Evolutionary conservation across 2,329 filamentous ascomycete genomes (phyloP).

Genomic region (Coniochaeta sp.): DNA sequence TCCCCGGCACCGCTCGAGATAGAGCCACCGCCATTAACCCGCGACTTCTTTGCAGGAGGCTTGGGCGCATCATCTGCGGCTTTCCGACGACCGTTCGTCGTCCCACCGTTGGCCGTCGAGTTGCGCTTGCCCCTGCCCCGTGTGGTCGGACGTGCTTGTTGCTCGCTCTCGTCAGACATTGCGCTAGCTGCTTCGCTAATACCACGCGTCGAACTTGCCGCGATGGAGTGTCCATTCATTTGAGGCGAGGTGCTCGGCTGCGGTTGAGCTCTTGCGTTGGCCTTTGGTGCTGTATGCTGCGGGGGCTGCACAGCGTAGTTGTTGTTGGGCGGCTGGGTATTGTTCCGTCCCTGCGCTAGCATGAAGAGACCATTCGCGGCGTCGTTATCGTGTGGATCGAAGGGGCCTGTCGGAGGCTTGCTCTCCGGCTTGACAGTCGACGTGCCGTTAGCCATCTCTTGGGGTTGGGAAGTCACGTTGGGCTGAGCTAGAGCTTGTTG

Average conservation of each 20-base stretch:
- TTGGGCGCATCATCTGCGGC: conserved; percentile 61
- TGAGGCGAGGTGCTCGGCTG: conserved; percentile 41
- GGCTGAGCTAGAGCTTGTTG: conserved; percentile 27
- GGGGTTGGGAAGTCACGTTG: conserved; percentile 42
- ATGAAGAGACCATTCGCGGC: conserved; percentile 92
- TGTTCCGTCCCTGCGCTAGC: conserved; percentile 66
- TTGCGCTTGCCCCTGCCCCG: conserved; percentile 66
- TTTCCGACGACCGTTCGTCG: conserved; percentile 68
- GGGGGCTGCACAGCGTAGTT: conserved; percentile 37
- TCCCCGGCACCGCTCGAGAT: conserved; percentile 16
- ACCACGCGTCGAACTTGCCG: conserved; percentile 41
- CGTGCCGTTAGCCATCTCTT: conserved; percentile 38
- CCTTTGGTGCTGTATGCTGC: conserved; percentile 22
- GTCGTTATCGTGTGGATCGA: conserved; percentile 87
- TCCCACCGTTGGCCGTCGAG: conserved; percentile 26
- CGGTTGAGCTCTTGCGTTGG: conserved; percentile 16
- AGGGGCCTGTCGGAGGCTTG: conserved; percentile 55
- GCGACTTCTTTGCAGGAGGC: conserved; percentile 61
- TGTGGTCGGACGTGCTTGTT: conserved; percentile 57
- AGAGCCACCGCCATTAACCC: conserved; percentile 36
- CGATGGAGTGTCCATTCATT: conserved; percentile 39
- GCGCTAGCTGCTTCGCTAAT: conserved; percentile 64
- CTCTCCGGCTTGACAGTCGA: conserved; percentile 36
- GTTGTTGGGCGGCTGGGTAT: conserved; percentile 36
- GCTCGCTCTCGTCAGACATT: conserved; percentile 61